phyloP scores from a whole-genome alignment of 805 yeast genomes.

The Saturnispora serradocipensis region DNA sequence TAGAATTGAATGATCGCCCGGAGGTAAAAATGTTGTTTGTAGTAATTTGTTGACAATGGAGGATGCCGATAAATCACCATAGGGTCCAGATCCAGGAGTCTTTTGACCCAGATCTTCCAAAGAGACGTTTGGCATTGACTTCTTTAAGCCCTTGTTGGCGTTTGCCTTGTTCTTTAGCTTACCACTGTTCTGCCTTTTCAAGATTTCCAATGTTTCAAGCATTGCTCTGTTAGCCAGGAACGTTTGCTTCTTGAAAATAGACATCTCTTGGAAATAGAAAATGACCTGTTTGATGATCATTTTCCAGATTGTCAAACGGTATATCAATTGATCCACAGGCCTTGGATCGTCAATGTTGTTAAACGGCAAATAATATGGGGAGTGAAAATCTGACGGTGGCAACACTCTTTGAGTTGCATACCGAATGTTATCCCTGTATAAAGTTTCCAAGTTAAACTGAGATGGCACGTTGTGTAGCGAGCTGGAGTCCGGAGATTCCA shows the following conservation, averaged over 20 bases:
- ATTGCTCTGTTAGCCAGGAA: constrained; percentile 38
- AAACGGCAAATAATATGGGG: constrained; percentile 30
- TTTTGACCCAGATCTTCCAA: constrained; percentile 18
- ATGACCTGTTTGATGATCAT: constrained; percentile 44
- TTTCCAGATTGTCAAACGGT: constrained; percentile 50
- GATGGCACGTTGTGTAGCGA: neutral
- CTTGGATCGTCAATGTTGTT: constrained; percentile 24
- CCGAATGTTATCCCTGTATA: constrained; percentile 10
- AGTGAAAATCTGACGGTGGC: constrained; percentile 26
- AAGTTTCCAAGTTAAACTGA: constrained; percentile 9
- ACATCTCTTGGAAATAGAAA: constrained; percentile 41
- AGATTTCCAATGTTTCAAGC: constrained; percentile 34
- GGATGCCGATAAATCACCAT: neutral
- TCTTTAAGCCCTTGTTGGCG: constrained; percentile 18
- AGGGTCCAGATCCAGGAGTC: neutral
- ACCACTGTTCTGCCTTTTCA: constrained; percentile 25
- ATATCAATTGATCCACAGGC: constrained; percentile 43
- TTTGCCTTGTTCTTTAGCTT: constrained; percentile 20
- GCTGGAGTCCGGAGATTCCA: neutral
- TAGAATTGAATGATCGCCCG: constrained; percentile 30
- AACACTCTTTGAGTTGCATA: constrained; percentile 21
- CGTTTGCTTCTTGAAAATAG: constrained; percentile 42
- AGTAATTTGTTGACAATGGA: constrained; percentile 33
- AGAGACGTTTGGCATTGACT: constrained; percentile 16
- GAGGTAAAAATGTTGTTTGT: constrained; percentile 37